A percentile compares a stretch with the other conserved stretches of the same genome.
phyloP scores from a whole-genome alignment of 1,139 yeast species.

The Sugiyamaella grinbergsii region DNA sequence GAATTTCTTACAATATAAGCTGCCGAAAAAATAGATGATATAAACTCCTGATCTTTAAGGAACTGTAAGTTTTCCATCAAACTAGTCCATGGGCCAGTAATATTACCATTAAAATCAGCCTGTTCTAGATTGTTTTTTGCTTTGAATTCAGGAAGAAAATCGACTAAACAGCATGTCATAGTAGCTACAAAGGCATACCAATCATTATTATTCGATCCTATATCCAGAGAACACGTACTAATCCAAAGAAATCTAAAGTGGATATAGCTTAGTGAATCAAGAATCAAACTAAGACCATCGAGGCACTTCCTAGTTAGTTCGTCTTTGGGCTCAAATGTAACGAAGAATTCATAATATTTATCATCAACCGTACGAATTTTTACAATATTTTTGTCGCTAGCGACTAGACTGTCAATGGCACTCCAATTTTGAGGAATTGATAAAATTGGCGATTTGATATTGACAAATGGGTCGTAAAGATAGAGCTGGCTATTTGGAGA shows the following conservation, averaged over 20 bases:
- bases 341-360: conserved; percentile 41
- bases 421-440: conserved; percentile 25
- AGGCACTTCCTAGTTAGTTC: conserved; percentile 47
- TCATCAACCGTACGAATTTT: conserved; percentile 30
- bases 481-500: conserved; percentile 44
- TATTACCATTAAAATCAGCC: background rate
- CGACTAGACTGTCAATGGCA: conserved; percentile 20
- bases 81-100: background rate
- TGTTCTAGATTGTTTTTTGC: background rate
- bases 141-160: conserved; percentile 18
- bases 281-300: conserved; percentile 45
- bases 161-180: conserved; percentile 41
- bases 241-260: conserved; percentile 63
- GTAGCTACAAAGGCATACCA: conserved; percentile 66
- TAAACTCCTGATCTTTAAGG: background rate
- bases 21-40: conserved; percentile 7
- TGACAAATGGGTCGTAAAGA: conserved; percentile 67
- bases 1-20: conserved; percentile 20
- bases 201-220: conserved; percentile 51
- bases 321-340: conserved; percentile 53
- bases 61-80: background rate
- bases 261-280: conserved; percentile 61
- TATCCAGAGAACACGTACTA: conserved; percentile 51
- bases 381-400: conserved; percentile 26
- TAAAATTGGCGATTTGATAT: conserved; percentile 51